phyloP scores from a whole-genome alignment of 495 filamentous ascomycete species.

The Hypomontagnella monticulosa region DNA sequence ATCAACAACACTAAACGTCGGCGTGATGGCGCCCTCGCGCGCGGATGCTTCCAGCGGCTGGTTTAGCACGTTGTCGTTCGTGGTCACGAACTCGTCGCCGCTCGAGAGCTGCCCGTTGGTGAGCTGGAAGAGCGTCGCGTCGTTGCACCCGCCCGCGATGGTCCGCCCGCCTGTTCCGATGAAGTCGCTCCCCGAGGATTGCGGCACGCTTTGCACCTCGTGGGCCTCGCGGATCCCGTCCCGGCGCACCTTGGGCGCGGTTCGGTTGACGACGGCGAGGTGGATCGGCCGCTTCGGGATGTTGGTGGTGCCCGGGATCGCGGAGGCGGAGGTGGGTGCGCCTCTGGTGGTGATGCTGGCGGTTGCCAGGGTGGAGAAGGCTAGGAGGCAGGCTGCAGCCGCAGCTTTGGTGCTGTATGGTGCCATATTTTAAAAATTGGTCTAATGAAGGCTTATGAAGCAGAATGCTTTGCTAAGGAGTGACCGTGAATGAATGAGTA shows the following conservation, averaged over 20 bases:
- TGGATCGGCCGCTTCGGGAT: slow-evolving; percentile 7
- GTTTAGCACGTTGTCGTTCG: slow-evolving; percentile 6
- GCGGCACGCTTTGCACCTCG: not conserved
- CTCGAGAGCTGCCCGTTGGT: not conserved
- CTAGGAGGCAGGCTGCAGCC: slow-evolving; percentile 42
- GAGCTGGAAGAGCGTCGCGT: slow-evolving; percentile 25
- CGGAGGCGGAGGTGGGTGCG: not conserved
- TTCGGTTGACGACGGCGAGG: slow-evolving; percentile 16
- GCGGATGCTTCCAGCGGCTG: not conserved
- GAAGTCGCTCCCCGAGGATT: not conserved
- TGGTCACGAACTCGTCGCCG: slow-evolving; percentile 1
- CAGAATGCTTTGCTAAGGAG: not conserved
- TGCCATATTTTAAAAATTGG: slow-evolving; percentile 27
- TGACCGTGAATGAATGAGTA: not conserved
- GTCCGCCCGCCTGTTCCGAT: slow-evolving; percentile 13
- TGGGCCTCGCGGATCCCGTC: not conserved
- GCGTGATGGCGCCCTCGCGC: not conserved
- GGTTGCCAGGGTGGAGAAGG: slow-evolving; percentile 35
- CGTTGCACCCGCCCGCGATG: slow-evolving; percentile 5
- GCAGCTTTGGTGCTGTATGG: slow-evolving; percentile 26
- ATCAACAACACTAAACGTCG: slow-evolving; percentile 17
- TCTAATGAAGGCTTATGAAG: slow-evolving; percentile 17
- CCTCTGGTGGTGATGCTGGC: slow-evolving; percentile 16
- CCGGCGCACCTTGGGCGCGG: not conserved
- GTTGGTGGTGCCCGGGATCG: slow-evolving; percentile 13